Percentiles rank a stretch among this genome's conserved stretches.
Conservation (phyloP, 2,329 filamentous ascomycete genomes). For the Pseudogymnoascus sp. region DNA sequence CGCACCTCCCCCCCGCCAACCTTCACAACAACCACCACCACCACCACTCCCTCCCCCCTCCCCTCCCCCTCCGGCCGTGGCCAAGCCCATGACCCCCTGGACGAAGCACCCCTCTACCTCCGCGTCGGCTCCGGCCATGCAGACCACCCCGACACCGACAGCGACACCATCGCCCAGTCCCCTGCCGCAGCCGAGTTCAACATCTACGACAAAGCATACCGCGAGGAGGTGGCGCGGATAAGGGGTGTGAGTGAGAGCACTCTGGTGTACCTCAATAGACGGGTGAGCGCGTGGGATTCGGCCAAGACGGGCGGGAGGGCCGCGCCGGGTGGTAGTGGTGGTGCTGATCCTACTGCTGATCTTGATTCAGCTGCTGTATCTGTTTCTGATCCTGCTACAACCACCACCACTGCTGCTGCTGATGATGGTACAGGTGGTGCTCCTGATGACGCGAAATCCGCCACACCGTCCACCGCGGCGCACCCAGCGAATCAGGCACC, state of each 20-base stretch:
- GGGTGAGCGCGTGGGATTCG: constrained; percentile 32
- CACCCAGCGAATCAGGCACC: not conserved
- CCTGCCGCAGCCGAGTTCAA: constrained; percentile 77
- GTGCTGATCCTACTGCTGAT: not conserved
- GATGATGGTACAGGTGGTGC: not conserved
- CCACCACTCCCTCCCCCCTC: not conserved
- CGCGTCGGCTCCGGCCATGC: constrained; percentile 62
- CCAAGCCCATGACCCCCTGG: constrained; percentile 54
- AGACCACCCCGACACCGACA: constrained; percentile 32
- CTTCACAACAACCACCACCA: not conserved
- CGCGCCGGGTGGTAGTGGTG: not conserved
- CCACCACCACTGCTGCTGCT: not conserved
- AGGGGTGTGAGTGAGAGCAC: constrained; percentile 39
- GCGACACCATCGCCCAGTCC: constrained; percentile 65
- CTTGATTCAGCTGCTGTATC: not conserved
- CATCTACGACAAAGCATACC: constrained; percentile 82
- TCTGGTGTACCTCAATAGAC: constrained; percentile 48
- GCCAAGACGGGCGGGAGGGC: not conserved
- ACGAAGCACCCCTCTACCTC: constrained; percentile 57
- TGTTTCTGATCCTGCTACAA: not conserved
- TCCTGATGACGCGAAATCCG: not conserved
- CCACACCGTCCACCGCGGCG: not conserved
- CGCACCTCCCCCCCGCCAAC: not conserved
- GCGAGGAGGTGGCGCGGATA: constrained; percentile 71
- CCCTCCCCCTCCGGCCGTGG: constrained; percentile 27